Percentiles rank a stretch among this genome's conserved stretches.
These are phyloP conservation scores for Pichia terricola DNA, from an alignment of 1,139 yeast species.

Conservation along the genomic window DNA sequence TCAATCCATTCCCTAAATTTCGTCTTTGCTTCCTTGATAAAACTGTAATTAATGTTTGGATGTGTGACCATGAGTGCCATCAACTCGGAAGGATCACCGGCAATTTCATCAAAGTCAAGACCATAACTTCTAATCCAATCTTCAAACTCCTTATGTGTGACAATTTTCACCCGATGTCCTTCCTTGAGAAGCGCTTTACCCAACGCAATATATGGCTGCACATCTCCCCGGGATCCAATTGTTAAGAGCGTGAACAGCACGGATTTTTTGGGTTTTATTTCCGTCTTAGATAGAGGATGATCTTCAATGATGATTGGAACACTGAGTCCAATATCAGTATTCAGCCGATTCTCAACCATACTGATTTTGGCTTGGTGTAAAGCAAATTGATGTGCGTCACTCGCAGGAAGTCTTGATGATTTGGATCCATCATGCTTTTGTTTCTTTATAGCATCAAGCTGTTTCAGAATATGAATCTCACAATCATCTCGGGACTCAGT, in stretches of 20 bases:
- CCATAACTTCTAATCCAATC: constrained; percentile 66
- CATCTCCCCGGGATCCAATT: constrained; percentile 93
- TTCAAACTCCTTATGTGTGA: constrained; percentile 74
- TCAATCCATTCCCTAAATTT: constrained; percentile 76
- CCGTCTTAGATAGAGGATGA: constrained; percentile 43
- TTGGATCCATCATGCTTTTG: not conserved
- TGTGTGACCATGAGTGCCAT: constrained; percentile 91
- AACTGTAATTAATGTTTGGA: constrained; percentile 76
- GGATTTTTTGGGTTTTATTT: constrained; percentile 42
- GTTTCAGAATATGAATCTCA: constrained; percentile 41
- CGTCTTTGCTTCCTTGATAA: constrained; percentile 71
- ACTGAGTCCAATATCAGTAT: constrained; percentile 49
- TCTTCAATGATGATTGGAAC: constrained; percentile 61
- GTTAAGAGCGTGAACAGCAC: constrained; percentile 66
- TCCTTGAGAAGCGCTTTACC: constrained; percentile 68
- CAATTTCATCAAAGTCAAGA: constrained; percentile 60
- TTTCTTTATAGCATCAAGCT: constrained; percentile 32
- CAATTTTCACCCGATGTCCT: constrained; percentile 78
- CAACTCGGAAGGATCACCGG: constrained; percentile 88
- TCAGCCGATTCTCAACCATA: constrained; percentile 54
- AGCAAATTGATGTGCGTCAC: constrained; percentile 11
- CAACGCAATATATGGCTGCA: constrained; percentile 90
- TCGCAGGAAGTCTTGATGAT: constrained; percentile 13
- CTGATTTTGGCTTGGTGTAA: constrained; percentile 43
- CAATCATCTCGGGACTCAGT: constrained; percentile 68